phyloP scores from a whole-genome alignment of 179 eudicot species.

The Camellia oleifera region DNA sequence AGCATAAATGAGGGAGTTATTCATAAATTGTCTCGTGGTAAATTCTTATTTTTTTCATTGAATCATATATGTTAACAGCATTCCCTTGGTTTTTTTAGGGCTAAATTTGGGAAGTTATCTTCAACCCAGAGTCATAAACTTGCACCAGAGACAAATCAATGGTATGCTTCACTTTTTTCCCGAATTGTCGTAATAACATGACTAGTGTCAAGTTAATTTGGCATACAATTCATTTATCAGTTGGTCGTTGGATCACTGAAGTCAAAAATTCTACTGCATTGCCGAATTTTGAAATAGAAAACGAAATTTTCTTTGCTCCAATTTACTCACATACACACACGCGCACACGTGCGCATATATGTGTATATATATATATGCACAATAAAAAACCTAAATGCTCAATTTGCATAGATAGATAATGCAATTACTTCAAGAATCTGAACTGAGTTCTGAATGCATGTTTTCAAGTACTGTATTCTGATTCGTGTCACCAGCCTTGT shows the following conservation, averaged over 20 bases:
- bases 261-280: too few relatives aligned
- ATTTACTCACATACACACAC: too few relatives aligned
- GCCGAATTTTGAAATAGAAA: too few relatives aligned
- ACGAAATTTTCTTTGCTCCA: too few relatives aligned
- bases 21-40: too few relatives aligned
- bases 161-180: not conserved
- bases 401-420: not conserved
- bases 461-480: not conserved
- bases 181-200: not conserved
- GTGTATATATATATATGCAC: too few relatives aligned
- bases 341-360: too few relatives aligned
- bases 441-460: not conserved
- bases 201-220: not conserved
- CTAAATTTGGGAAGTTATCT: constrained; percentile 12
- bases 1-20: too few relatives aligned
- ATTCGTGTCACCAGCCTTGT: not conserved
- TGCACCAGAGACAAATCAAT: not conserved
- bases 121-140: not conserved
- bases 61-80: not conserved
- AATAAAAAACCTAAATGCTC: too few relatives aligned
- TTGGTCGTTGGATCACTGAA: not conserved
- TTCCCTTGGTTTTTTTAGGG: constrained; percentile 1
- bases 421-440: not conserved
- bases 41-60: not conserved
- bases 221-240: not conserved